Evolutionary conservation across 495 filamentous ascomycete genomes (phyloP).

Genomic region (Physcia stellaris): DNA sequence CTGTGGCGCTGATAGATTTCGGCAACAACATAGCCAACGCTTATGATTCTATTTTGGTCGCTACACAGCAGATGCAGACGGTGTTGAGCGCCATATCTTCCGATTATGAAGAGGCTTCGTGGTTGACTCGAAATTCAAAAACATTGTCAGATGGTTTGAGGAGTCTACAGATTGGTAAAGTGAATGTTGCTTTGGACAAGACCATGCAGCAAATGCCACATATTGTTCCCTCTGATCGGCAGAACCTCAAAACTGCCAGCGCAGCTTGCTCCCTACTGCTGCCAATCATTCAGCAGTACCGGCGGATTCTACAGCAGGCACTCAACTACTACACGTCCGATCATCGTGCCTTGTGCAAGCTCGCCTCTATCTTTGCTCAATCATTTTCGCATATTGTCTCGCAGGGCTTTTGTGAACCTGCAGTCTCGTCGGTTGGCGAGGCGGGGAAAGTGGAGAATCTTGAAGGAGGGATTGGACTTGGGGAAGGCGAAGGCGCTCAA

Average conservation of each 20-base stretch:
- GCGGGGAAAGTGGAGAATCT: conserved; percentile 56
- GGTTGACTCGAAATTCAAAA: conserved; percentile 47
- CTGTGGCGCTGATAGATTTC: too few species aligned
- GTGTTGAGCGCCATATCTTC: conserved; percentile 27
- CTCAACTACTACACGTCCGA: conserved; percentile 38
- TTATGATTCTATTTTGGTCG: conserved; percentile 55
- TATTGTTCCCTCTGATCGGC: conserved; percentile 30
- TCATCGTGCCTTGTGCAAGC: conserved; percentile 56
- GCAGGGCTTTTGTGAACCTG: conserved; percentile 83
- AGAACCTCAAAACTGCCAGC: conserved; percentile 31
- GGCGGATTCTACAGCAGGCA: conserved; percentile 38
- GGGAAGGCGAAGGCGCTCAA: conserved; percentile 85
- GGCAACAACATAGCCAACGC: too few species aligned
- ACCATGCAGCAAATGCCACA: conserved; percentile 34
- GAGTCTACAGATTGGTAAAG: conserved; percentile 40
- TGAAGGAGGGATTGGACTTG: conserved; percentile 90
- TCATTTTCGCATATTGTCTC: conserved; percentile 60
- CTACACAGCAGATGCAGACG: conserved; percentile 56
- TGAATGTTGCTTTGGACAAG: conserved; percentile 37
- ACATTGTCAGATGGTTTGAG: conserved; percentile 41
- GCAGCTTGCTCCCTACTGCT: conserved; percentile 51
- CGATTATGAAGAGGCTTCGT: conserved; percentile 44
- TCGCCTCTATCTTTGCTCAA: conserved; percentile 58
- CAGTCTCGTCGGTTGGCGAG: conserved; percentile 56
- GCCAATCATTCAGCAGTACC: conserved; percentile 67